Conservation (phyloP, 2,329 filamentous ascomycete species). For the Thermothelomyces thermophilus region DNA sequence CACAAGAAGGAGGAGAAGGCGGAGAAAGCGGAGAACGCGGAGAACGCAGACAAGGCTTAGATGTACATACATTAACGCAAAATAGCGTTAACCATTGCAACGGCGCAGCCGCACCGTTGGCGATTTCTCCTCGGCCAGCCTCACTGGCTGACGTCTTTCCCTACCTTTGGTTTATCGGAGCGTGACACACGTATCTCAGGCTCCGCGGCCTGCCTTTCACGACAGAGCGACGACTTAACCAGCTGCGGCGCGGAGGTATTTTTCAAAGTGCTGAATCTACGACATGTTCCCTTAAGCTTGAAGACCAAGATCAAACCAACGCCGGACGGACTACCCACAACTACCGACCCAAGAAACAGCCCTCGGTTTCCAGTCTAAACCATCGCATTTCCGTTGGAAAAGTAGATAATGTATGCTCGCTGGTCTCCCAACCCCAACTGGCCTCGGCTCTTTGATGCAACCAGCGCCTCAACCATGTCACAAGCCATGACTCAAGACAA, state of each 20-base stretch:
- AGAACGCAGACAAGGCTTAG: conserved; percentile 17
- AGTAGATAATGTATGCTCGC: neutral
- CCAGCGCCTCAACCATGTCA: neutral
- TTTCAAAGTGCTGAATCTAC: too few species aligned
- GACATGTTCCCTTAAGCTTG: too few species aligned
- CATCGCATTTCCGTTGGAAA: neutral
- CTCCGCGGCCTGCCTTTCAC: too few species aligned
- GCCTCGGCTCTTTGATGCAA: neutral
- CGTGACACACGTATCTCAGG: too few species aligned
- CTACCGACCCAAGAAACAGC: too few species aligned
- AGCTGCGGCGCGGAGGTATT: too few species aligned
- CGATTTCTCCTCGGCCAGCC: neutral
- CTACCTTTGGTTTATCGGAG: too few species aligned
- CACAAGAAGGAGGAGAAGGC: conserved; percentile 23
- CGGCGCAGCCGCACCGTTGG: neutral
- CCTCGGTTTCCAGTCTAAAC: neutral
- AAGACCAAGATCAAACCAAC: too few species aligned
- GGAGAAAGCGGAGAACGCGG: too few species aligned
- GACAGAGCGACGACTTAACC: too few species aligned
- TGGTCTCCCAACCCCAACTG: neutral
- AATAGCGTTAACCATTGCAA: neutral
- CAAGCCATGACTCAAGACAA: neutral
- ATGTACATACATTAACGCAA: neutral
- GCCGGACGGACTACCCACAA: too few species aligned
- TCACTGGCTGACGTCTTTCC: too few species aligned